Percentiles rank a stretch among this genome's conserved stretches.
Conservation (phyloP, 2,329 filamentous ascomycete genomes). For the Talaromyces verruculosus region DNA sequence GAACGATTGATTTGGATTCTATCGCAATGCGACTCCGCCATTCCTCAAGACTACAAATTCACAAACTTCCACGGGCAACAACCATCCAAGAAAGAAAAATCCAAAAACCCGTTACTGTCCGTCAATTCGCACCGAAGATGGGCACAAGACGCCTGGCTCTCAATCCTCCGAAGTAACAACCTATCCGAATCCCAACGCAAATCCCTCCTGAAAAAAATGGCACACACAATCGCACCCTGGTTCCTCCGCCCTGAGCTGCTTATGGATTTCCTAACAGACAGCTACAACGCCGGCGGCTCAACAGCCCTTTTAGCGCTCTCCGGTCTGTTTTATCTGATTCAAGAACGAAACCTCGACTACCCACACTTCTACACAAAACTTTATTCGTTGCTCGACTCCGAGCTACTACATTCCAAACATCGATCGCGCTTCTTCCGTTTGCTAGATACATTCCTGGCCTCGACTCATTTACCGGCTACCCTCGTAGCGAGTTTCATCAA, state of each 20-base stretch:
- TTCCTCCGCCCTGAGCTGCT: slow-evolving; percentile 84
- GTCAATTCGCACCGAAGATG: slow-evolving; percentile 71
- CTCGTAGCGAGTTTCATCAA: slow-evolving; percentile 97
- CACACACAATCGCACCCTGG: slow-evolving; percentile 80
- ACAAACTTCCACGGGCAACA: slow-evolving; percentile 37
- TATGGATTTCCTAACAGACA: slow-evolving; percentile 96
- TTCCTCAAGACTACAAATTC: slow-evolving; percentile 45
- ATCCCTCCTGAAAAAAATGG: slow-evolving; percentile 70
- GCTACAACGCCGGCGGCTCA: slow-evolving; percentile 81
- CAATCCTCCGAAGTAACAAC: slow-evolving; percentile 63
- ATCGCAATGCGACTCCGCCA: slow-evolving; percentile 64
- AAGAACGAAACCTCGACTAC: slow-evolving; percentile 92
- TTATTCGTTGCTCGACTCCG: slow-evolving; percentile 84
- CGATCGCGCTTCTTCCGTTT: slow-evolving; percentile 90
- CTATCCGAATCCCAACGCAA: slow-evolving; percentile 76
- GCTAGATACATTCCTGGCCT: slow-evolving; percentile 83
- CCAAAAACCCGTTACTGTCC: slow-evolving; percentile 62
- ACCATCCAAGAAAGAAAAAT: slow-evolving; percentile 60
- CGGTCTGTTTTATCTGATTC: slow-evolving; percentile 92
- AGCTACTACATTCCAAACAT: slow-evolving; percentile 89
- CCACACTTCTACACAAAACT: slow-evolving; percentile 90
- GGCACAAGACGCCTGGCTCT: slow-evolving; percentile 84
- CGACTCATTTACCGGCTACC: slow-evolving; percentile 85
- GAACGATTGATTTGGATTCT: slow-evolving; percentile 42
- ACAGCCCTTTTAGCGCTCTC: slow-evolving; percentile 85